phyloP scores from a whole-genome alignment of 495 filamentous ascomycete genomes.

The Aspergillus panamensis region DNA sequence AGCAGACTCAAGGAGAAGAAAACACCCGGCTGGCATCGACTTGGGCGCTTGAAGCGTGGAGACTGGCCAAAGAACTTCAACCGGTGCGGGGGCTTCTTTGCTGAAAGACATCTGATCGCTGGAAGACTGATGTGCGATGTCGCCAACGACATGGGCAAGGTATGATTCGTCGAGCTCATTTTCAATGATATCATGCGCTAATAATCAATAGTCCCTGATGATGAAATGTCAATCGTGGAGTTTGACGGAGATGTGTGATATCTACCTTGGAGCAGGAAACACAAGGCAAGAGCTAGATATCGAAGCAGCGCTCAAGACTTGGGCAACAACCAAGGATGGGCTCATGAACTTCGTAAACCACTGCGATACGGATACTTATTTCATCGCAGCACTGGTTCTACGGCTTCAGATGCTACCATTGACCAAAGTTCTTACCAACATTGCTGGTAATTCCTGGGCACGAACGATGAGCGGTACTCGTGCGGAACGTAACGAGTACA shows the following conservation, averaged over 20 bases:
- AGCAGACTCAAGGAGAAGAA: slow-evolving; percentile 86
- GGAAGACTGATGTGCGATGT: slow-evolving; percentile 91
- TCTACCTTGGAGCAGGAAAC: slow-evolving; percentile 71
- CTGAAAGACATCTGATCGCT: slow-evolving; percentile 83
- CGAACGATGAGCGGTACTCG: slow-evolving; percentile 91
- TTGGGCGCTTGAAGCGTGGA: slow-evolving; percentile 77
- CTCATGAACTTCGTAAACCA: slow-evolving; percentile 91
- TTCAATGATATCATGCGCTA: slow-evolving; percentile 18
- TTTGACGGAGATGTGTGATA: slow-evolving; percentile 91
- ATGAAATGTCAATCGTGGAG: slow-evolving; percentile 97
- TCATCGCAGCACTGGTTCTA: slow-evolving; percentile 84
- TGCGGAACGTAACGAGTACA: slow-evolving; percentile 98
- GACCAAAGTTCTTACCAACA: slow-evolving; percentile 91
- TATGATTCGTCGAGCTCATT: slow-evolving; percentile 22
- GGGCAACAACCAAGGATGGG: slow-evolving; percentile 78
- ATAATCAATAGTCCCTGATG: slow-evolving; percentile 69
- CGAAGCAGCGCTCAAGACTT: slow-evolving; percentile 80
- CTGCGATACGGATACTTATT: slow-evolving; percentile 92
- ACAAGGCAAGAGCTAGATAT: slow-evolving; percentile 78
- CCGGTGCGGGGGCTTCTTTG: slow-evolving; percentile 84
- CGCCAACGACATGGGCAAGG: slow-evolving; percentile 92
- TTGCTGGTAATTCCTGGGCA: slow-evolving; percentile 98
- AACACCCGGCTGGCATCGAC: slow-evolving; percentile 86
- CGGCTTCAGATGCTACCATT: slow-evolving; percentile 88
- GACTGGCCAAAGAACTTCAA: slow-evolving; percentile 88